These are phyloP conservation scores for Prototheca wickerhamii DNA, from an alignment of 163 green algal genomes.

Conservation along the genomic window DNA sequence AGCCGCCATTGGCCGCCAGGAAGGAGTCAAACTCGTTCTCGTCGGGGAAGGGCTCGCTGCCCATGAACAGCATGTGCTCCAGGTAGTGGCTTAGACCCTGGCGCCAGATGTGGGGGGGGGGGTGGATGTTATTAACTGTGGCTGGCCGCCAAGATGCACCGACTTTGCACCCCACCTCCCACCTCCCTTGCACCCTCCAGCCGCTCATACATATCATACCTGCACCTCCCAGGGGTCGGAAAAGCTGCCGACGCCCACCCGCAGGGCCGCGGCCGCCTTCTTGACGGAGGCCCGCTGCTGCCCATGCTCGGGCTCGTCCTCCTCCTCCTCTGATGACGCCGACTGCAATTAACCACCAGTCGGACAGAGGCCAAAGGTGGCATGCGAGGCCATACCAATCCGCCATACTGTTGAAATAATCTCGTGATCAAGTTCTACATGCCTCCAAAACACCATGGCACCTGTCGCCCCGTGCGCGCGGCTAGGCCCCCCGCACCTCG, in stretches of 20 bases:
- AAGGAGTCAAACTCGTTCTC: constrained; percentile 95
- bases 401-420: neutral
- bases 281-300: constrained; percentile 26
- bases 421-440: neutral
- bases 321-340: constrained; percentile 17
- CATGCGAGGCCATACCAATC: neutral
- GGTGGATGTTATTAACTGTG: neutral
- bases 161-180: neutral
- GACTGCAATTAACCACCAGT: neutral
- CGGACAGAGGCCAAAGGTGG: neutral
- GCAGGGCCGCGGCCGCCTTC: constrained; percentile 81
- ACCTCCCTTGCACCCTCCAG: neutral
- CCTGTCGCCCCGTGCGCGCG: constrained; percentile 22
- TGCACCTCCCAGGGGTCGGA: constrained; percentile 65
- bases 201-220: constrained; percentile 28
- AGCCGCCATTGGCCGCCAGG: constrained; percentile 68
- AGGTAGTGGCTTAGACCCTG: constrained; percentile 83
- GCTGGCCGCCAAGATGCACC: neutral
- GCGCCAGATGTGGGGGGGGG: neutral
- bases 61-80: constrained; percentile 99
- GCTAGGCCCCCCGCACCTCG: constrained; percentile 6
- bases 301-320: constrained; percentile 24
- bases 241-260: constrained; percentile 81
- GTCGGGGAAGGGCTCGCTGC: constrained; percentile 73
- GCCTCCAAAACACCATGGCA: neutral